Evolutionary conservation across 306 rosid species (phyloP).

Genomic region (Mimosa bimucronata): DNA sequence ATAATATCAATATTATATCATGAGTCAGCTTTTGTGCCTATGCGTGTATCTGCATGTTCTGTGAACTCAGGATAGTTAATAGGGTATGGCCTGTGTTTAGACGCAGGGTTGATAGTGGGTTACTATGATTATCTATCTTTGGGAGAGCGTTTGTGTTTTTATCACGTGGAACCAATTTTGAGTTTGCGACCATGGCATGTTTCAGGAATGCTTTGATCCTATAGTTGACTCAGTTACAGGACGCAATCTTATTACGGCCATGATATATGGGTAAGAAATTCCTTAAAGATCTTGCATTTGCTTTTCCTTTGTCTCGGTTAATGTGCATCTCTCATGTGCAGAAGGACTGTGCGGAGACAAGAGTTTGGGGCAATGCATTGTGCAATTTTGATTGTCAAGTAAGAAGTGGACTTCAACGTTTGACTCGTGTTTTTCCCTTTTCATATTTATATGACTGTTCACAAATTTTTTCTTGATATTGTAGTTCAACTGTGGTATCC

Average conservation of each 20-base stretch:
- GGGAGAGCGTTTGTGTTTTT: constrained; percentile 10
- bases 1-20: background rate
- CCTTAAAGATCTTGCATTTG: constrained; percentile 27
- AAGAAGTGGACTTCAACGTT: constrained; percentile 45
- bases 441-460: constrained; percentile 20
- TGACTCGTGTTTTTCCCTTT: constrained; percentile 11
- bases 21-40: constrained; percentile 8
- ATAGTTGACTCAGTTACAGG: constrained; percentile 80
- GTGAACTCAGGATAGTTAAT: background rate
- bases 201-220: constrained; percentile 96
- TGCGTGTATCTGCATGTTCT: constrained; percentile 14
- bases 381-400: constrained; percentile 90
- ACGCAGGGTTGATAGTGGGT: background rate
- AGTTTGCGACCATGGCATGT: constrained; percentile 26
- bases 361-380: constrained; percentile 94
- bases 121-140: constrained; percentile 19
- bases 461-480: constrained; percentile 44
- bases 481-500: constrained; percentile 91
- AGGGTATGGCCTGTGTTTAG: constrained; percentile 17
- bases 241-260: constrained; percentile 94
- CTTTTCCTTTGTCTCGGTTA: constrained; percentile 32
- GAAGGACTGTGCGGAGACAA: constrained; percentile 83
- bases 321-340: constrained; percentile 43
- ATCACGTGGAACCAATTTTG: background rate
- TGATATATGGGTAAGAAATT: constrained; percentile 88